Percentiles rank a stretch among this genome's conserved stretches.
phyloP scores from a whole-genome alignment of 805 yeast genomes.

The Peterozyma xylosa region DNA sequence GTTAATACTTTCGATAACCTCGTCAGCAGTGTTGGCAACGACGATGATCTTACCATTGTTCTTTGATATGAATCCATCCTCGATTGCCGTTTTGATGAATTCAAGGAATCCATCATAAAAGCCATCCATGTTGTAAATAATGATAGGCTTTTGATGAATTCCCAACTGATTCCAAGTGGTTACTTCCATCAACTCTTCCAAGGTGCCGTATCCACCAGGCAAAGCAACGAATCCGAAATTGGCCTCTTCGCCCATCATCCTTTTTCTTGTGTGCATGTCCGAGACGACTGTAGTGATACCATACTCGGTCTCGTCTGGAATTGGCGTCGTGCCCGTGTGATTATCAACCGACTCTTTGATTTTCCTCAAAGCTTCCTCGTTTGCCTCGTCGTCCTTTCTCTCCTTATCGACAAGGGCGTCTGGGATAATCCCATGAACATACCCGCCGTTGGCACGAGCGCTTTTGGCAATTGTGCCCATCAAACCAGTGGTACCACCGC shows the following conservation, averaged over 20 bases:
- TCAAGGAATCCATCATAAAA: constrained; percentile 64
- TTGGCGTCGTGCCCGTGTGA: constrained; percentile 60
- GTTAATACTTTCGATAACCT: constrained; percentile 55
- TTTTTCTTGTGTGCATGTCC: constrained; percentile 87
- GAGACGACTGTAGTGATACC: constrained; percentile 76
- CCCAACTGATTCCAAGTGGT: constrained; percentile 89
- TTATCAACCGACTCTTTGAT: constrained; percentile 46
- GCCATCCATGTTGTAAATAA: constrained; percentile 71
- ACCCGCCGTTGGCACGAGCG: constrained; percentile 49
- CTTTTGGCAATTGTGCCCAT: constrained; percentile 74
- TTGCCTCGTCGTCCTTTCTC: constrained; percentile 33
- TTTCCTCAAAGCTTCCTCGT: constrained; percentile 37
- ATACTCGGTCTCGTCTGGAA: constrained; percentile 50
- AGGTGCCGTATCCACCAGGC: constrained; percentile 90
- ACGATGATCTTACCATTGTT: constrained; percentile 62
- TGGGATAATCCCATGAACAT: constrained; percentile 85
- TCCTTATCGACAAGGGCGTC: constrained; percentile 71
- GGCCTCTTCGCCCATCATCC: constrained; percentile 81
- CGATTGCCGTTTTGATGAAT: constrained; percentile 54
- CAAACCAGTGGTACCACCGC: constrained; percentile 83
- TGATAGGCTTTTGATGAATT: constrained; percentile 76
- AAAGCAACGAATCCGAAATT: constrained; percentile 72
- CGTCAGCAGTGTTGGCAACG: constrained; percentile 62
- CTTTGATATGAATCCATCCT: constrained; percentile 59
- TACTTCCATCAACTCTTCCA: constrained; percentile 85